A percentile compares a stretch with the other conserved stretches of the same genome.
Evolutionary conservation across 257 asterid species (phyloP).

Genomic region (Nicotiana paniculata): DNA sequence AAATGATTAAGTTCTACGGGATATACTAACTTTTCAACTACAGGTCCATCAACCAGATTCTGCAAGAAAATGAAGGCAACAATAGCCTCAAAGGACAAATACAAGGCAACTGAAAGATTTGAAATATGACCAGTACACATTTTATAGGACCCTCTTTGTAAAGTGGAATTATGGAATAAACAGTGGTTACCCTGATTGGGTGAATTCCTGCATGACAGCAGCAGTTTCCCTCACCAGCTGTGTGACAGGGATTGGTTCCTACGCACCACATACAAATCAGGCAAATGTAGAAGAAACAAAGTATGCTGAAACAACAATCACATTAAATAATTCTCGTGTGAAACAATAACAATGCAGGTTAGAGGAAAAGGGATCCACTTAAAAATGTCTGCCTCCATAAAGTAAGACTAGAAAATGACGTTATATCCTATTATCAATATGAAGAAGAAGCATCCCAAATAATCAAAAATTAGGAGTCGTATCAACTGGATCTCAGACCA

Average conservation of each 20-base stretch:
- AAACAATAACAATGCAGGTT: background rate
- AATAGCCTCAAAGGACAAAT: background rate
- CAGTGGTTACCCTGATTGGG: conserved; percentile 84
- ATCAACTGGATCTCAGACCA: background rate
- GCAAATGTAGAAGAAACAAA: background rate
- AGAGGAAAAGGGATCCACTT: background rate
- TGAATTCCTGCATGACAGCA: conserved; percentile 98
- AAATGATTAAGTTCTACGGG: too few relatives aligned
- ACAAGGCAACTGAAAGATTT: background rate
- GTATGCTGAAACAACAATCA: conserved; percentile 9
- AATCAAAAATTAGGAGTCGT: background rate
- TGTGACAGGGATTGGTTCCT: conserved; percentile 97
- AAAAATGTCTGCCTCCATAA: background rate
- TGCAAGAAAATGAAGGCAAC: background rate
- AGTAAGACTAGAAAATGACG: background rate
- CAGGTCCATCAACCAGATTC: background rate
- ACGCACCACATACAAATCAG: background rate
- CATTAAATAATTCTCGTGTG: background rate
- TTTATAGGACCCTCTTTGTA: background rate
- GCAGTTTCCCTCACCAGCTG: conserved; percentile 99
- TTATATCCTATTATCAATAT: background rate
- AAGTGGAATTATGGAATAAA: background rate
- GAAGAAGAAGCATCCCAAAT: background rate
- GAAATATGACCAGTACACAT: background rate
- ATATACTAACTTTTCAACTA: background rate